phyloP scores from a whole-genome alignment of 768 basidiomycete genomes.

The Tricholoma furcatifolium region DNA sequence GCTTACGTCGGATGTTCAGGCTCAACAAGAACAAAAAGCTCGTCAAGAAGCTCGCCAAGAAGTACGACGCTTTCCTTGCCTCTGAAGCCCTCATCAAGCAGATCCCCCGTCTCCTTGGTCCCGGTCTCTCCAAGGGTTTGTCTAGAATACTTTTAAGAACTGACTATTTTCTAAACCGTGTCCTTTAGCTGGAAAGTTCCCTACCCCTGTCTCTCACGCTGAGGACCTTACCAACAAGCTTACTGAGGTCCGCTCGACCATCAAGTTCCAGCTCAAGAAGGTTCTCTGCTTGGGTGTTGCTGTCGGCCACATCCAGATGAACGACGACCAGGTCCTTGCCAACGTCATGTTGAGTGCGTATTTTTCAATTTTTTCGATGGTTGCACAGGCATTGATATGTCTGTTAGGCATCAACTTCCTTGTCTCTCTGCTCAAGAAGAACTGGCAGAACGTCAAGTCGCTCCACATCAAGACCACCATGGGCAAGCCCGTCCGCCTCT shows the following conservation, averaged over 20 bases:
- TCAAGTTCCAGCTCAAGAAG: constrained; percentile 99
- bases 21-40: constrained; percentile 99
- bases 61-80: constrained; percentile 97
- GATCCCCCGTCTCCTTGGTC: constrained; percentile 98
- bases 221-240: constrained; percentile 92
- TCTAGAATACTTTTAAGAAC: background rate
- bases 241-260: constrained; percentile 94
- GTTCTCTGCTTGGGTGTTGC: constrained; percentile 99
- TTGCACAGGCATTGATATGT: background rate
- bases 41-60: constrained; percentile 99
- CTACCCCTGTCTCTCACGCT: constrained; percentile 89
- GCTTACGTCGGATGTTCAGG: constrained; percentile 35
- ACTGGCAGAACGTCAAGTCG: constrained; percentile 99
- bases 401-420: constrained; percentile 95
- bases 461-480: constrained; percentile 98
- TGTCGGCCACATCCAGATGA: constrained; percentile 97
- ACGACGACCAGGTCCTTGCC: constrained; percentile 91
- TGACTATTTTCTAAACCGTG: background rate
- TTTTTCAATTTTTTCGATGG: background rate
- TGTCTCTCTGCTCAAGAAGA: constrained; percentile 98
- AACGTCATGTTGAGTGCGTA: constrained; percentile 95
- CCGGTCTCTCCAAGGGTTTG: constrained; percentile 97
- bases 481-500: constrained; percentile 97
- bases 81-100: constrained; percentile 99
- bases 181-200: constrained; percentile 90